Evolutionary conservation across 208 protist genomes (phyloP), one percentile per base, ranked within the genome.

Genomic region (Crithidia brevicula): DNA sequence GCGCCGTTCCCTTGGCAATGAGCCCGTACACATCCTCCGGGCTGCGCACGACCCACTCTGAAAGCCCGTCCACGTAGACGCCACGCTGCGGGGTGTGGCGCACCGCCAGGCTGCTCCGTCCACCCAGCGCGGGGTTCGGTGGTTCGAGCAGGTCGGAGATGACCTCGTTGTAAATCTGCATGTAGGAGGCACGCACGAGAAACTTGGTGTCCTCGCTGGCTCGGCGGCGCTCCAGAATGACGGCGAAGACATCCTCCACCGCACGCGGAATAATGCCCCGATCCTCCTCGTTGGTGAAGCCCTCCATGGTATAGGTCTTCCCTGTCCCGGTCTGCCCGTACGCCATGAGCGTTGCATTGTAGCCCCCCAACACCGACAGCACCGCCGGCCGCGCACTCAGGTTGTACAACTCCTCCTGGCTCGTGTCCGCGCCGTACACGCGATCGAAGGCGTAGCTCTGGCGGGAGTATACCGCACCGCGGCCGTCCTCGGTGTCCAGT

Each of bases 151-250:
- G 65, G 57, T 97, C 93, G 5, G 78, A 91, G 47, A 97, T 80
- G 42, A 91, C 77, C 62, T 97, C 93, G 67, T 96, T 96, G 86
- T 97, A 96, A 56, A 97, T 97, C 46, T 96, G 86, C 77, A 96
- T 83, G 77, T 91, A 95, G 16, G 87, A 91, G 15, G 79, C 88
- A 2, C 83, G 84, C 33, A 94, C 79, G 5, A 85, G 49, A 59
- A 86, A 86, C 42, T 78, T 70, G 22, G 64, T 76, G 50, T 61
- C 50, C 2, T 25, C 49, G 50, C 61, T 59, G n/a, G 36, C 25
- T 57, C 62, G 45, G 27, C 68, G 68, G 9, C 52, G 31, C n/a
- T 71, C 66, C 10, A 68, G 45, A 25, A 93, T 86, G 49, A 49
- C 68, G 13, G 50, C 62, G 60, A 95, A 93, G 23, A 93, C 58